A percentile compares a stretch with the other conserved stretches of the same genome.
Evolutionary conservation across 2,329 filamentous ascomycete species (phyloP).

Genomic region (Calonectria hongkongensis): DNA sequence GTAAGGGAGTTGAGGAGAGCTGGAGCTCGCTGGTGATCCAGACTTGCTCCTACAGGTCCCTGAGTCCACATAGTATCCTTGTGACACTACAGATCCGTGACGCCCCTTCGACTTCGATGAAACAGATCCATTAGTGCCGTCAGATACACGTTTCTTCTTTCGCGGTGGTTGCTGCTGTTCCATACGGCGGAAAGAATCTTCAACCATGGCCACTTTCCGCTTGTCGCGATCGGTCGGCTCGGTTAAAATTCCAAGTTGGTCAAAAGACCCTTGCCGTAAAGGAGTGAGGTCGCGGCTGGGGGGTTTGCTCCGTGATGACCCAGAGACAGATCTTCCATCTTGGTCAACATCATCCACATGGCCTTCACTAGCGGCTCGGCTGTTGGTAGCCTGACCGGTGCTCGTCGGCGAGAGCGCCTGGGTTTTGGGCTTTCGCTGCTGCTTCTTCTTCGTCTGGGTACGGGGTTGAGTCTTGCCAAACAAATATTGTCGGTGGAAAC

Average conservation of each 20-base stretch:
- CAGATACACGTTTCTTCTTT: constrained; percentile 79
- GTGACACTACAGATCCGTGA: constrained; percentile 60
- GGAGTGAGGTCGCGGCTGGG: constrained; percentile 80
- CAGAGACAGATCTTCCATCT: constrained; percentile 67
- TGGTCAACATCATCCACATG: constrained; percentile 74
- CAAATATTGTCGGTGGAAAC: constrained; percentile 76
- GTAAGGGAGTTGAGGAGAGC: constrained; percentile 61
- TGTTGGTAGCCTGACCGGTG: constrained; percentile 77
- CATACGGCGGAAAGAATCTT: constrained; percentile 78
- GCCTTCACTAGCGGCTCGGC: constrained; percentile 78
- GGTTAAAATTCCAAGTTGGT: constrained; percentile 76
- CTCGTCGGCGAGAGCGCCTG: constrained; percentile 77
- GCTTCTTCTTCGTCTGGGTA: constrained; percentile 67
- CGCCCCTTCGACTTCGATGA: constrained; percentile 64
- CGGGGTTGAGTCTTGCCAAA: constrained; percentile 66
- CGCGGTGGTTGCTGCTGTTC: constrained; percentile 74
- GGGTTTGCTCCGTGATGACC: constrained; percentile 77
- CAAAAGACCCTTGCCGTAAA: constrained; percentile 74
- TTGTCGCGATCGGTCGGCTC: constrained; percentile 81
- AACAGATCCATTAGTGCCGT: constrained; percentile 64
- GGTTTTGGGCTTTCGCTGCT: constrained; percentile 72
- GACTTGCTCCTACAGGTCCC: constrained; percentile 73
- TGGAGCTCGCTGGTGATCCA: constrained; percentile 67
- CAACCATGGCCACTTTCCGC: constrained; percentile 79
- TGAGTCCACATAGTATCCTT: constrained; percentile 70